phyloP scores from a whole-genome alignment of 768 basidiomycete genomes.

The Tylopilus sp. region DNA sequence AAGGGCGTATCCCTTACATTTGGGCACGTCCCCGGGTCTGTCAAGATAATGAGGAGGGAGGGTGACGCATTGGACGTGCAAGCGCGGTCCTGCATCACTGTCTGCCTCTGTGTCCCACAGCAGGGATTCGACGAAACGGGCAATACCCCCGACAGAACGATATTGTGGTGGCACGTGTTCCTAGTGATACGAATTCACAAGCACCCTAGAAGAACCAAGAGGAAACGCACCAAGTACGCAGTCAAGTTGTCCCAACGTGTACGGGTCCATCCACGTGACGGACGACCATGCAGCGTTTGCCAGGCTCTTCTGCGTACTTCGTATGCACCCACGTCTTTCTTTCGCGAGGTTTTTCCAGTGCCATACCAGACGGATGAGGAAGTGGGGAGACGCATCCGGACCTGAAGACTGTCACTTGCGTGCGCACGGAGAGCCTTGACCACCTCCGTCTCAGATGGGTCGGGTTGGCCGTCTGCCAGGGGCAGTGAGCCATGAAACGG shows the following conservation, averaged over 20 bases:
- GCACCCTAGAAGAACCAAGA: too few species aligned
- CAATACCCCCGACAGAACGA: constrained; percentile 49
- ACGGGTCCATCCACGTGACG: constrained; percentile 29
- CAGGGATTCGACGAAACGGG: constrained; percentile 41
- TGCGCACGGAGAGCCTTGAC: constrained; percentile 59
- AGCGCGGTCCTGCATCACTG: not conserved
- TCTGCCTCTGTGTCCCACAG: constrained; percentile 11
- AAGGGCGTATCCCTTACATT: constrained; percentile 75
- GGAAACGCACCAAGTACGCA: constrained; percentile 55
- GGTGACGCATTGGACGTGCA: constrained; percentile 48
- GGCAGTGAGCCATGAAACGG: constrained; percentile 26
- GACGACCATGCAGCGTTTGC: constrained; percentile 23
- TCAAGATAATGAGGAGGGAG: constrained; percentile 67
- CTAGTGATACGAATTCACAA: constrained; percentile 33
- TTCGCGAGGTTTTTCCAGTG: constrained; percentile 24
- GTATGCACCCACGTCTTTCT: constrained; percentile 49
- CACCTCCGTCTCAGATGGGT: constrained; percentile 42
- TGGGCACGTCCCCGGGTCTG: constrained; percentile 48
- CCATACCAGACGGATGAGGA: constrained; percentile 36
- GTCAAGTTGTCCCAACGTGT: constrained; percentile 62
- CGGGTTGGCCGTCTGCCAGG: not conserved
- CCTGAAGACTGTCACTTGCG: constrained; percentile 46
- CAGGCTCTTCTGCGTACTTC: constrained; percentile 59
- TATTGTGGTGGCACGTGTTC: constrained; percentile 64
- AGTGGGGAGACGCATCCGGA: constrained; percentile 54